Evolutionary conservation across 345 rosid species (phyloP), one percentile per base, ranked within the genome.

Genomic region (Citrus cavaleriei): DNA sequence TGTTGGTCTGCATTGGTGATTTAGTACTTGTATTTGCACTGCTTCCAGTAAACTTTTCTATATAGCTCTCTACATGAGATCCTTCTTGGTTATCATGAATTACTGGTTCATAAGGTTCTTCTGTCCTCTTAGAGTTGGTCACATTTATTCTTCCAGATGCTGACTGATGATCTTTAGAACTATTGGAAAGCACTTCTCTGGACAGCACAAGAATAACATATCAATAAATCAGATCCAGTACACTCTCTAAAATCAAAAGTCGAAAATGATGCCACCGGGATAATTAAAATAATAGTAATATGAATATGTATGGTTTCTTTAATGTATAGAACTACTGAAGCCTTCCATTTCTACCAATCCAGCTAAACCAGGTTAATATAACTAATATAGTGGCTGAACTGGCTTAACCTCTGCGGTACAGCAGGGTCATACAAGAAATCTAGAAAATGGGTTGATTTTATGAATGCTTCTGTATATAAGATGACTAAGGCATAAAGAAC

Each of bases 171-270:
- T 64, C 78, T 74, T 68, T 68, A 27, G 64, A 64, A 57, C 73
- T 16, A 40, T 38, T 54, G 24, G 75, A 38, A 70, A 28, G 58
- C 64, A 60, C 46, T 67, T 76, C 73, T 70, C 87, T 85, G 75
- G 22, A 42, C 5, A 68, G 25, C 51, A 46, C 51, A 74, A 63
- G 12, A 68, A 42, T 27, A n/a, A 54, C 24, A 54, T 24, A 66
- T 66, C 22, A 37, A 62, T 32, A 27, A 21, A 22, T 24, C 27
- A 55, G 25, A 55, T 34, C 62, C 4, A 13, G 38, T 12, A 42
- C 18, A n/a, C 58, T 61, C 72, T 55, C 72, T 59, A 34, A 54
- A 18, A 34, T 59, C 6, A 46, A 10, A 63, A 40, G 32, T 12
- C 0, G 0, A 58, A 73, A 57, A 14, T 24, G 54, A 58, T 6